Conservation (phyloP, 257 asterid genomes). For the Henckelia pumila region DNA sequence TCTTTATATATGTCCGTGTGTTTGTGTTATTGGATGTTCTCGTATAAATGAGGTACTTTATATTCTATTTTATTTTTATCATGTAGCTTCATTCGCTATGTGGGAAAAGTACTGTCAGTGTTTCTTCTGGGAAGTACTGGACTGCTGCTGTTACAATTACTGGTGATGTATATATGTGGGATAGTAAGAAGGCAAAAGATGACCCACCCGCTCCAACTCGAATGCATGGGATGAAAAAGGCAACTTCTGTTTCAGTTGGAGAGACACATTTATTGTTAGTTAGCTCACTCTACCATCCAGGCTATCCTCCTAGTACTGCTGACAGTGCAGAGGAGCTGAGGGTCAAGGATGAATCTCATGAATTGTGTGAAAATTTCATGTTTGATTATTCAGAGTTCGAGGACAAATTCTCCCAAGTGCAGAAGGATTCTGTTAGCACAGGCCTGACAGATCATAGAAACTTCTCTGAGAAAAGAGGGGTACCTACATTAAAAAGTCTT, state of each 20-base stretch:
- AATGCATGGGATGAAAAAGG: conserved; percentile 90
- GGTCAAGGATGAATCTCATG: conserved; percentile 47
- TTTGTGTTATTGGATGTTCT: background rate
- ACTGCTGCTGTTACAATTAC: conserved; percentile 80
- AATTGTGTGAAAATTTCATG: conserved; percentile 56
- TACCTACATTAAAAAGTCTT: conserved; percentile 77
- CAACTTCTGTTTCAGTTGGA: conserved; percentile 89
- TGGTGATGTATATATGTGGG: conserved; percentile 94
- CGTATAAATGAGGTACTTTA: conserved; percentile 10
- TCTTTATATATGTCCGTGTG: conserved; percentile 17
- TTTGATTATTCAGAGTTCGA: conserved; percentile 64
- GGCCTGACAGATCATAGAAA: conserved; percentile 23
- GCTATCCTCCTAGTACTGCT: conserved; percentile 37
- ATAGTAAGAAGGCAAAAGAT: conserved; percentile 61
- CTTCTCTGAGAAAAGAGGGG: conserved; percentile 27
- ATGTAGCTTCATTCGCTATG: conserved; percentile 61
- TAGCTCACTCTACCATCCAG: conserved; percentile 87
- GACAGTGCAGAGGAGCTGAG: conserved; percentile 33
- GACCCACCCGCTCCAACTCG: conserved; percentile 59
- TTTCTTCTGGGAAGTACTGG: conserved; percentile 98
- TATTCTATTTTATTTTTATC: conserved; percentile 2
- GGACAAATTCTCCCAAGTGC: conserved; percentile 30
- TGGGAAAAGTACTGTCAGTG: conserved; percentile 61
- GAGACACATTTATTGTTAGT: conserved; percentile 83
- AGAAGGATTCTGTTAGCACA: conserved; percentile 32